Conservation (phyloP, 1,139 yeast genomes). For the Sugiyamaella pinicola region DNA sequence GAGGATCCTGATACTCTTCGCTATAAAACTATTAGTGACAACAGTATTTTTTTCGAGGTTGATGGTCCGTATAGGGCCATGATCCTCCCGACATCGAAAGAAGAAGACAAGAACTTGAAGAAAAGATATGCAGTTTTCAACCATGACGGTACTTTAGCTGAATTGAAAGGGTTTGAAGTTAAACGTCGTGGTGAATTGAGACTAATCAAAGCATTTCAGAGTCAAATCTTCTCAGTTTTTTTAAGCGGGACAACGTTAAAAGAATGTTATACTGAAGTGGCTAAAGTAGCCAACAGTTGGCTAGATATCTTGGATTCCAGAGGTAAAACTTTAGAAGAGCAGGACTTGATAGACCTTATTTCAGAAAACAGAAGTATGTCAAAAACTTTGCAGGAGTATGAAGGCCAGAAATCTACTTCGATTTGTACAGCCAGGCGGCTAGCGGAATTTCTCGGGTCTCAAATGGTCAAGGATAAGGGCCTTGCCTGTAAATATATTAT, state of each 20-base stretch:
- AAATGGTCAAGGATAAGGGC: conserved; percentile 96
- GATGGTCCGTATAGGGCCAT: conserved; percentile 99
- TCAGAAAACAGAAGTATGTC: conserved; percentile 98
- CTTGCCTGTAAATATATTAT: conserved; percentile 94
- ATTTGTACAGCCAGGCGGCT: conserved; percentile 92
- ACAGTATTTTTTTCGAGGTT: conserved; percentile 95
- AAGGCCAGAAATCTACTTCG: conserved; percentile 87
- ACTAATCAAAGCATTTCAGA: conserved; percentile 89
- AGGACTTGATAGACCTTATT: conserved; percentile 89
- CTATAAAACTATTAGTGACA: conserved; percentile 81
- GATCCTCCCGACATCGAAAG: conserved; percentile 96
- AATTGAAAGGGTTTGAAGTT: conserved; percentile 93
- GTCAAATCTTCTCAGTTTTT: conserved; percentile 89
- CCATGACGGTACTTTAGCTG: conserved; percentile 91
- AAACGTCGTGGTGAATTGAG: conserved; percentile 97
- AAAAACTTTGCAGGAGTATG: conserved; percentile 86
- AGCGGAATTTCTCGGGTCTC: conserved; percentile 96
- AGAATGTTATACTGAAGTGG: conserved; percentile 85
- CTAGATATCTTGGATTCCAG: conserved; percentile 86
- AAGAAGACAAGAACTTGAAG: conserved; percentile 95
- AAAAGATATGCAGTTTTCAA: conserved; percentile 97
- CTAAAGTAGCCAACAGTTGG: conserved; percentile 94
- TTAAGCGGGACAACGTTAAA: conserved; percentile 80
- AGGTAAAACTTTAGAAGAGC: conserved; percentile 88
- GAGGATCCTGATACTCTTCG: conserved; percentile 67